Evolutionary conservation across 805 yeast genomes (phyloP).

Genomic region (Wilhelminamyces savonicus): DNA sequence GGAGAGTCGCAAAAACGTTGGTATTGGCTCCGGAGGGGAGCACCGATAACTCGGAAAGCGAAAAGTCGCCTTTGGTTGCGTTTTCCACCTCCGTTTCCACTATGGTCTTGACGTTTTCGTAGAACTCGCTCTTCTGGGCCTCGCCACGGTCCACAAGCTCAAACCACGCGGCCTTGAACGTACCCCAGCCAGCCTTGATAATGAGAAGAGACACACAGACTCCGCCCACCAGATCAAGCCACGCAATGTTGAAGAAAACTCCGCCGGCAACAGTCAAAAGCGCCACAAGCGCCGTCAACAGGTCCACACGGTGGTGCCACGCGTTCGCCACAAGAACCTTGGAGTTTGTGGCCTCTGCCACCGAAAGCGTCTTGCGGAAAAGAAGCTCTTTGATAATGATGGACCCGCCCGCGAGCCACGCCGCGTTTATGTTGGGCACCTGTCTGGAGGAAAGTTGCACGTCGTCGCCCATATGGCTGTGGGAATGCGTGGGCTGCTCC

Average conservation of each 20-base stretch:
- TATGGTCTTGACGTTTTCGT: slow-evolving; percentile 32
- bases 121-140: slow-evolving; percentile 44
- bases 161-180: slow-evolving; percentile 60
- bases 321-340: slow-evolving; percentile 94
- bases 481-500: slow-evolving; percentile 16
- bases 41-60: slow-evolving; percentile 38
- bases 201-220: slow-evolving; percentile 75
- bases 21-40: slow-evolving; percentile 57
- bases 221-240: slow-evolving; percentile 94
- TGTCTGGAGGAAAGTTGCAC: slow-evolving; percentile 1
- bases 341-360: slow-evolving; percentile 74
- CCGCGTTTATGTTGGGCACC: slow-evolving; percentile 73
- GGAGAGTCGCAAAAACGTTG: slow-evolving; percentile 26
- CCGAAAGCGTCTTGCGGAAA: slow-evolving; percentile 71
- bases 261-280: slow-evolving; percentile 83
- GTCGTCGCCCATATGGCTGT: slow-evolving; percentile 15
- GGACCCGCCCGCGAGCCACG: slow-evolving; percentile 91
- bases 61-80: slow-evolving; percentile 26
- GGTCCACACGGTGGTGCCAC: slow-evolving; percentile 97
- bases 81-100: slow-evolving; percentile 25
- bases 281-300: slow-evolving; percentile 87
- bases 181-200: slow-evolving; percentile 76
- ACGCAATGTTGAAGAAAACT: slow-evolving; percentile 64
- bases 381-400: slow-evolving; percentile 85
- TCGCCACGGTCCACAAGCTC: slow-evolving; percentile 78